Evolutionary conservation across 331 rosid genomes (phyloP).

Genomic region (Malus hybrid): DNA sequence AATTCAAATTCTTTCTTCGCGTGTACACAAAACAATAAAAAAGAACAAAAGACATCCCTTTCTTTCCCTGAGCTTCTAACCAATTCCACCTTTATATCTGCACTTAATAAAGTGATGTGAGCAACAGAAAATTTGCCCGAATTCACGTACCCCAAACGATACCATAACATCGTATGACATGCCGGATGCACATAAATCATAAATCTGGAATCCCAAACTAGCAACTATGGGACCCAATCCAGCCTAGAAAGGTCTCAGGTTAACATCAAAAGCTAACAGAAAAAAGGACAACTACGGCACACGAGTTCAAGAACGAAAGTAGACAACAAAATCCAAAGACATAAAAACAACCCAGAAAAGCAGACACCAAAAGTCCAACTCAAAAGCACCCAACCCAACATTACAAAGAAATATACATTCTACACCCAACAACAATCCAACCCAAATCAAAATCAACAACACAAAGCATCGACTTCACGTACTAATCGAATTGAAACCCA

Average conservation of each 20-base stretch:
- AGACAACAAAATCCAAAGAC: constrained; percentile 7
- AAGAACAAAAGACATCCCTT: neutral
- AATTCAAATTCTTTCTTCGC: neutral
- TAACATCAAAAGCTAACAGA: constrained; percentile 17
- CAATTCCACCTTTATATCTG: neutral
- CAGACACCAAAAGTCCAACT: constrained; percentile 5
- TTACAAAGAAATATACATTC: constrained; percentile 1
- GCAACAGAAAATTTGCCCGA: constrained; percentile 6
- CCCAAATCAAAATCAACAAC: neutral
- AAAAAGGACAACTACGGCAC: constrained; percentile 15
- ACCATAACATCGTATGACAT: constrained; percentile 9
- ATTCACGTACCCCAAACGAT: constrained; percentile 13
- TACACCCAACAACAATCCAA: neutral
- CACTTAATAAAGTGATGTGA: constrained; percentile 11
- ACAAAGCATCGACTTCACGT: neutral
- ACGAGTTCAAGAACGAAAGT: neutral
- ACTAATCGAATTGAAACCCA: neutral
- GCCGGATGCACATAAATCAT: neutral
- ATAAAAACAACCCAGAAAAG: constrained; percentile 8
- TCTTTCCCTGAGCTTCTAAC: neutral
- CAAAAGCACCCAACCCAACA: neutral
- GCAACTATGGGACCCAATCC: constrained; percentile 32
- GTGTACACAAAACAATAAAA: neutral
- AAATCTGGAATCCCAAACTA: constrained; percentile 13
- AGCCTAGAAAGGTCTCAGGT: constrained; percentile 23